Base-by-base conservation (phyloP, 2,329 filamentous ascomycete genomes). In the Colletotrichum lupini region DNA sequence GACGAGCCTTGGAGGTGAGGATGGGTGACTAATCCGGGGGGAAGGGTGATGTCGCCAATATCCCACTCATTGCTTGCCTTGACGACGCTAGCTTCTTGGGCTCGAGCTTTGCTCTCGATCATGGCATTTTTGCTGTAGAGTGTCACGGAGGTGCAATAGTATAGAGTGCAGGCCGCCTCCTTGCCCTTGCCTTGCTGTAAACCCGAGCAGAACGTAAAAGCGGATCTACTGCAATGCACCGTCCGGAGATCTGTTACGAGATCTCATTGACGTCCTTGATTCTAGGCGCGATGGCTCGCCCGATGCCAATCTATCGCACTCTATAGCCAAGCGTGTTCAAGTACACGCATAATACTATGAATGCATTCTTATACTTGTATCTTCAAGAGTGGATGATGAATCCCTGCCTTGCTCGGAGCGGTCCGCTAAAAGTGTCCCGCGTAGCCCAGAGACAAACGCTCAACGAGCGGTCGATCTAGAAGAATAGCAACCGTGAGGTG, bases 11-110 rank as follows among this genome's bases (percentile, higher is more conserved):
- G 37, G 11, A 22, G 19, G 32, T 22, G 16, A n/a, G 4, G 56
- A 8, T 24, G 67, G 46, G 60, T 69, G 60, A 69, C 67, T 70
- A 70, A 70, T 53, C 37, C 24, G 37, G 35, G 46, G 19, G 19
- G 8, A 19, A 9, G 7, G 42, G 42, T 49, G 42, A 4, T 49
- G 16, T 49, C 8, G 16, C 37, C 37, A 42, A 3, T 42, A 42
- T 42, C 37, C 37, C 16, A 7, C 1, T 49, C 19, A n/a, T n/a
- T 22, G 42, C 19, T 49, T 0, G 37, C 37, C 37, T 42, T 6
- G 37, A 19, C 37, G 14, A 42, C 37, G 5, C 37, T 42, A 42
- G 37, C 16, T 42, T 7, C 1, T 42, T 1, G 37, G 42, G 42
- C 42, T 49, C 19, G 19, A 11, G 19, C 42, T 22, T 42, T 49